phyloP scores from a whole-genome alignment of 495 filamentous ascomycete genomes.

The Podospora bellae-mahoneyi region DNA sequence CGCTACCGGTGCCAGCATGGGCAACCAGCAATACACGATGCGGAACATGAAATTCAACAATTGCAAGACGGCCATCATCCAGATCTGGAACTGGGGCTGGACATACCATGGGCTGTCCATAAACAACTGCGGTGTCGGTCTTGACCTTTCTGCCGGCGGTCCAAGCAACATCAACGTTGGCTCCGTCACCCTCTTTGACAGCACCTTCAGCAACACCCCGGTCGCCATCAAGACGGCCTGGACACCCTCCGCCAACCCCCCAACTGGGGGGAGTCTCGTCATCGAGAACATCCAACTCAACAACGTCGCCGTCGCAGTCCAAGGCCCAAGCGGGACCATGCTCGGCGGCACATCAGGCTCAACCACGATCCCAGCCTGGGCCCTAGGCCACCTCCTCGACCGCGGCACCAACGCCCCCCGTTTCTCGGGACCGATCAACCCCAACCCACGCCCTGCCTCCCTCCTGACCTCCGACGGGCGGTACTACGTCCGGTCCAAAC shows the following conservation, averaged over 20 bases:
- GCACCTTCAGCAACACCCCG: conserved; percentile 64
- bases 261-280: conserved; percentile 50
- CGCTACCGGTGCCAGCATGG: conserved; percentile 58
- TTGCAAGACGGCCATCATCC: conserved; percentile 55
- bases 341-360: conserved; percentile 57
- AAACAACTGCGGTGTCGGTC: conserved; percentile 67
- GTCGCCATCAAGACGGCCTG: conserved; percentile 68
- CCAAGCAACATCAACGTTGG: conserved; percentile 50
- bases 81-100: conserved; percentile 55
- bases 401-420: conserved; percentile 25
- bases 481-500: conserved; percentile 55
- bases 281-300: conserved; percentile 67
- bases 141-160: conserved; percentile 62
- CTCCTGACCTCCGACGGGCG: conserved; percentile 37
- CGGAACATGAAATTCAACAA: conserved; percentile 65
- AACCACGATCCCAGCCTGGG: conserved; percentile 51
- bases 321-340: conserved; percentile 49
- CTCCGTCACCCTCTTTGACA: conserved; percentile 65
- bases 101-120: conserved; percentile 58
- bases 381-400: conserved; percentile 44
- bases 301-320: conserved; percentile 59
- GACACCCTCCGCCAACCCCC: conserved; percentile 44
- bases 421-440: conserved; percentile 33
- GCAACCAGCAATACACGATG: conserved; percentile 82
- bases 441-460: conserved; percentile 39